These are phyloP conservation scores for Neofusicoccum parvum DNA, from an alignment of 2,329 filamentous ascomycete species.

Conservation along the genomic window DNA sequence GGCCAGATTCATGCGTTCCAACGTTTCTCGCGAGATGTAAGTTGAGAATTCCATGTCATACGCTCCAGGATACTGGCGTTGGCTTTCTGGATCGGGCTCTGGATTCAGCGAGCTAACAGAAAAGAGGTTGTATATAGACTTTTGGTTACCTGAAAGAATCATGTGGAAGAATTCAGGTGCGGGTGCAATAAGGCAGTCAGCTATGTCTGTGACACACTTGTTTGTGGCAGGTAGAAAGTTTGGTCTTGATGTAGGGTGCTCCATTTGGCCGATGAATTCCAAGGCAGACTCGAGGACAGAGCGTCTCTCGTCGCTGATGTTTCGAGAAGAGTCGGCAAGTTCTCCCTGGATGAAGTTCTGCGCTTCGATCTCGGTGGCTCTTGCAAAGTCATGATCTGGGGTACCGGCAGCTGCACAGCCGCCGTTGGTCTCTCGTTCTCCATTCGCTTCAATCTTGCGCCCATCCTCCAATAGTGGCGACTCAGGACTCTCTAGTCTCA, in stretches of 20 bases:
- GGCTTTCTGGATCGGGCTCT: neutral
- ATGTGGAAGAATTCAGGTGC: conserved; percentile 13
- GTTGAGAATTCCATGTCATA: conserved; percentile 10
- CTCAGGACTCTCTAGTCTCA: neutral
- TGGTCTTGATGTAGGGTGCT: neutral
- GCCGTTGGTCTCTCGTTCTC: neutral
- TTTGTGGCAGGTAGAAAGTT: neutral
- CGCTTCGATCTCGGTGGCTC: conserved; percentile 3
- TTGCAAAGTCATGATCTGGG: conserved; percentile 5
- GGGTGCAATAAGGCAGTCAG: neutral
- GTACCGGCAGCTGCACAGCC: neutral
- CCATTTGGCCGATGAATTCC: conserved; percentile 17
- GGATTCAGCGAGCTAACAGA: neutral
- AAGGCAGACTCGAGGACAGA: conserved; percentile 12
- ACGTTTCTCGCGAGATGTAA: conserved; percentile 31
- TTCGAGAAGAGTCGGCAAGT: conserved; percentile 1
- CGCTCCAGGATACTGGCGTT: neutral
- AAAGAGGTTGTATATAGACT: too few species aligned
- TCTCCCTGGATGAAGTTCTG: conserved; percentile 16
- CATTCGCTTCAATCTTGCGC: neutral
- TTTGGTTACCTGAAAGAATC: conserved; percentile 9
- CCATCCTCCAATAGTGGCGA: neutral
- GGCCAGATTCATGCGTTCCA: conserved; percentile 34
- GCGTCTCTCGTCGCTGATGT: neutral
- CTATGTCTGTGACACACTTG: neutral